Evolutionary conservation across 1,284 basidiomycete genomes (phyloP), one percentile per base, ranked within the genome.

Genomic region (Cryptococcus wingfieldii): DNA sequence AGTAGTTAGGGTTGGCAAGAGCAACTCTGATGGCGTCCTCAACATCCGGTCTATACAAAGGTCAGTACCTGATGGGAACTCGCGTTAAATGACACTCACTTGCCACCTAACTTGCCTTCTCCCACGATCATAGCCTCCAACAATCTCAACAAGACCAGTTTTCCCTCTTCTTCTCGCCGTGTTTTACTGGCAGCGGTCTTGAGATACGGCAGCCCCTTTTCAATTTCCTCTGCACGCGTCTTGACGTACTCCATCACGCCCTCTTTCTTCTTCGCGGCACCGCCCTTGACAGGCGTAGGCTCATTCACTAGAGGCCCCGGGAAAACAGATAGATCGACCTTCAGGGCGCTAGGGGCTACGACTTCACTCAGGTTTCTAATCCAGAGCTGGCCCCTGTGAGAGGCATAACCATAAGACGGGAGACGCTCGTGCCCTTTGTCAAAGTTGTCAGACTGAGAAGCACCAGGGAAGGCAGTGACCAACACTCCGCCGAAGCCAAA

Each of bases 401-500:
- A 87, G 12, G 67, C 69, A 47, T 75, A 75, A 2, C 76, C 76
- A 56, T 77, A 77, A 4, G 70, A 69, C 16, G 71, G 67, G 1
- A 60, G 83, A 18, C 86, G 83, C 5, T 85, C 83, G 34, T 91
- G 79, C 0, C 88, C 86, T 42, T 88, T 84, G 68, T 89, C 87
- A 65, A 88, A 86, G 19, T 86, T 85, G 12, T 85, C 86, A 67
- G 81, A 85, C 65, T 87, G 74, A 23, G 82, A 82, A 13, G 84
- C 80, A 9, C 83, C 84, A 55, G 93, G 90, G 79, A 94, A 94
- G 70, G 88, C 91, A 7, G 88, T 87, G 12, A 94, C 81, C 50
- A 95, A 68, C 66, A 86, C 87, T 13, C 92, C 93, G 28, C 90
- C 90, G 68, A 93, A 92, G 0, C 93, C 93, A 66, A 96, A 95